phyloP scores from a whole-genome alignment of 2,329 filamentous ascomycete genomes.

The Neonectria ditissima region DNA sequence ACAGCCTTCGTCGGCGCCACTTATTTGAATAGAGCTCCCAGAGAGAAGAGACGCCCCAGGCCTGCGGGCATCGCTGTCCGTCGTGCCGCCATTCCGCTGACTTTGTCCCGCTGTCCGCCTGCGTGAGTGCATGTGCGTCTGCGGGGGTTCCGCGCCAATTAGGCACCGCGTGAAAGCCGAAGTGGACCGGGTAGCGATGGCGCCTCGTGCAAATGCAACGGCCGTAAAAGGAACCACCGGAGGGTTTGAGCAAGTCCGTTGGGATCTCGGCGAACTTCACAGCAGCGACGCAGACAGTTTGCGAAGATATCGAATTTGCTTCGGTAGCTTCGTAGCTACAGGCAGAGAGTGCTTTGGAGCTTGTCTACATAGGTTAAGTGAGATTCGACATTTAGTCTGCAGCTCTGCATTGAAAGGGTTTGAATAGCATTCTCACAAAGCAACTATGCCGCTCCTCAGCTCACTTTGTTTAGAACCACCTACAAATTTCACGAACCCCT shows the following conservation, averaged over 20 bases:
- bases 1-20: slow-evolving; percentile 20
- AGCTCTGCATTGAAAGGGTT: not conserved
- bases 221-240: not conserved
- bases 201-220: not conserved
- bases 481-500: not conserved
- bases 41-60: slow-evolving; percentile 14
- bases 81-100: slow-evolving; percentile 19
- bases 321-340: not conserved
- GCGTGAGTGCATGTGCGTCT: slow-evolving; percentile 23
- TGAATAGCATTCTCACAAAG: not conserved
- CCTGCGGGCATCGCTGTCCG: slow-evolving; percentile 25
- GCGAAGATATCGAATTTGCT: not conserved
- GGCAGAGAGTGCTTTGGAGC: not conserved
- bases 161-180: slow-evolving; percentile 18
- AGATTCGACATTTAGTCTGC: not conserved
- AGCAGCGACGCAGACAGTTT: not conserved
- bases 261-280: not conserved
- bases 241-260: not conserved
- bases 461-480: not conserved
- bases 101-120: slow-evolving; percentile 35
- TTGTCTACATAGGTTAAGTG: no score
- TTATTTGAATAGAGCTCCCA: slow-evolving; percentile 17
- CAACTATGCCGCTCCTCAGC: not conserved
- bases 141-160: slow-evolving; percentile 42
- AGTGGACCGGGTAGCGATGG: slow-evolving; percentile 18